phyloP scores from a whole-genome alignment of 1,139 yeast species.

The Chernovozyma sophiae-reginae region DNA sequence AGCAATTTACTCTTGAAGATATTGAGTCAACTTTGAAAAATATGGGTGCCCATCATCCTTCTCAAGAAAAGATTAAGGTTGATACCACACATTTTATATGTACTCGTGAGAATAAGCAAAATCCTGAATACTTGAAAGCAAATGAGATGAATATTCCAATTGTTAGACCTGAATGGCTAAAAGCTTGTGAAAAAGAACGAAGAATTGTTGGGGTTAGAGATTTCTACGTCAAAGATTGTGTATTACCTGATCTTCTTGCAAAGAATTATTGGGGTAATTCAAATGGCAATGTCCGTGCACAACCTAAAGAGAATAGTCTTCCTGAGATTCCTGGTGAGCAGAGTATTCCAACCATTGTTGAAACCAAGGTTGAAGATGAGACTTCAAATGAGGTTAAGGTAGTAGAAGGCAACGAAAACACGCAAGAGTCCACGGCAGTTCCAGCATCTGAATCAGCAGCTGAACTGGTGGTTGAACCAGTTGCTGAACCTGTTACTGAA shows the following conservation, averaged over 20 bases:
- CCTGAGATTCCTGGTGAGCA: neutral
- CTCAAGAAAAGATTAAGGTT: slow-evolving; percentile 68
- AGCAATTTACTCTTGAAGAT: slow-evolving; percentile 55
- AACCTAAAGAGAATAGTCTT: slow-evolving; percentile 1
- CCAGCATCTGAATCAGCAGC: slow-evolving; percentile 1
- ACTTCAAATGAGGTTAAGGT: slow-evolving; percentile 1
- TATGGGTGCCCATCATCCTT: slow-evolving; percentile 78
- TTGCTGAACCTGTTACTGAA: neutral
- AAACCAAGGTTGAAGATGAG: slow-evolving; percentile 4
- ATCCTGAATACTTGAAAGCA: slow-evolving; percentile 70
- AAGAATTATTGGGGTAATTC: slow-evolving; percentile 37
- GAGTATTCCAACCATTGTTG: neutral
- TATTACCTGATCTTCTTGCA: slow-evolving; percentile 44
- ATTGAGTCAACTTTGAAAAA: slow-evolving; percentile 57
- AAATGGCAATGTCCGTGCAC: slow-evolving; percentile 1
- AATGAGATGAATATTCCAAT: slow-evolving; percentile 86
- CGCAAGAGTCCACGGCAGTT: neutral
- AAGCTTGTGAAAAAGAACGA: slow-evolving; percentile 88
- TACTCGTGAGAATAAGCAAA: slow-evolving; percentile 56
- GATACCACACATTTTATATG: slow-evolving; percentile 95
- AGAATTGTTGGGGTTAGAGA: slow-evolving; percentile 91
- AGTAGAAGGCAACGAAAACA: slow-evolving; percentile 1
- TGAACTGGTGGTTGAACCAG: neutral
- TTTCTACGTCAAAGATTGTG: slow-evolving; percentile 58
- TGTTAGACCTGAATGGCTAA: slow-evolving; percentile 94